Conservation (phyloP, 352 stramenopile species). For the Pythium biforme region DNA sequence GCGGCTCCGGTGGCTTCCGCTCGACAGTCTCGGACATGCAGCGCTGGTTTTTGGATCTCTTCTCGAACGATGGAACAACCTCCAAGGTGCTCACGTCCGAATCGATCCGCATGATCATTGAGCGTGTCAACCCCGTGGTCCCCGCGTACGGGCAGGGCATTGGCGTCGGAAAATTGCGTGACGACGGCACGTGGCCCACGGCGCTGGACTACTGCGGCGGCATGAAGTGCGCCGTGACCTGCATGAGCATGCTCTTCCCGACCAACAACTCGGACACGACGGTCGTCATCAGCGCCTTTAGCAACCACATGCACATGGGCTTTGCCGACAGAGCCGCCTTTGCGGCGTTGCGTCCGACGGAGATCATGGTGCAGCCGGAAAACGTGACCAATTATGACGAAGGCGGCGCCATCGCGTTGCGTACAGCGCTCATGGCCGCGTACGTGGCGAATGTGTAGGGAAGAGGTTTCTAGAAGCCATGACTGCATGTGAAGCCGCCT, state of each 20-base stretch:
- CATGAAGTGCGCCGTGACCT: slow-evolving; percentile 48
- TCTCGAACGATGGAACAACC: slow-evolving; percentile 34
- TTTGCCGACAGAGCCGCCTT: not conserved
- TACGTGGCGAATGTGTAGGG: not conserved
- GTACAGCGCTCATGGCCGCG: not conserved
- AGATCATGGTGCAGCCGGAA: not conserved
- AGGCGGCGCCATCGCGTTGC: not conserved
- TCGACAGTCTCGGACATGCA: slow-evolving; percentile 62
- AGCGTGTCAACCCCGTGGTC: slow-evolving; percentile 39
- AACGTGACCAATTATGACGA: not conserved
- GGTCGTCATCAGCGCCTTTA: slow-evolving; percentile 9
- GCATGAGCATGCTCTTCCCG: slow-evolving; percentile 31
- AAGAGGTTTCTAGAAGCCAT: no score
- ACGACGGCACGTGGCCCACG: slow-evolving; percentile 36
- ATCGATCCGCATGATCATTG: slow-evolving; percentile 46
- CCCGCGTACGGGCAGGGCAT: slow-evolving; percentile 45
- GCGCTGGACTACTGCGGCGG: slow-evolving; percentile 49
- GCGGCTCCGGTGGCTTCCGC: slow-evolving; percentile 37
- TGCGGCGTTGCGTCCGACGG: not conserved
- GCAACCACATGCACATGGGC: slow-evolving; percentile 16
- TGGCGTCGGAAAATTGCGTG: slow-evolving; percentile 28
- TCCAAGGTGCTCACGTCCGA: slow-evolving; percentile 44
- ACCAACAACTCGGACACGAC: not conserved
- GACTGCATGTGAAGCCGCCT: no score
- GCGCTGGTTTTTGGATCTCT: slow-evolving; percentile 58